Base-by-base conservation (phyloP, 768 basidiomycete genomes). In the Kwoniella bestiolae region DNA sequence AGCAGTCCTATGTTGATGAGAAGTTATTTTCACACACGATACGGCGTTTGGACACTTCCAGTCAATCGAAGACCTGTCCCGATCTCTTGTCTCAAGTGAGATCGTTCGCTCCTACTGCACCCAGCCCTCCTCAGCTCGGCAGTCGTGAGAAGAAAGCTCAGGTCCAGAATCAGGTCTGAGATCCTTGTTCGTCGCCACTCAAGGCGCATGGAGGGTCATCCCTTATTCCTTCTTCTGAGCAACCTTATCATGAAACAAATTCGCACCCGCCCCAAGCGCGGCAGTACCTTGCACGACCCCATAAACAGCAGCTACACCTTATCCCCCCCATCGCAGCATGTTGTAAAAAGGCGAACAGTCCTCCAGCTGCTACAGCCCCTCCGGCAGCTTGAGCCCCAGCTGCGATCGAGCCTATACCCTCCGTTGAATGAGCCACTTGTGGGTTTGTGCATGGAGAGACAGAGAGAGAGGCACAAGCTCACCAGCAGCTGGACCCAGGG, bases 241-340 rank as follows among this genome's bases (percentile, higher is more conserved):
- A 11, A n/a, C 46, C 23, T 47, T n/a, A 47, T 5, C 9, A n/a
- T 11, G 46, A 47, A 14, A n/a, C n/a, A 47, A n/a, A 16, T 47
- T 47, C 23, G 46, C 46, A 25, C 55, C 55, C 6, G 34, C 55
- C 32, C 55, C 34, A 5, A 38, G 25, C 9, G 34, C 55, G 5
- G 38, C 26, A 41, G 26, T 31, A 41, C 34, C 55, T 56, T 38
- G 34, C 3, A 41, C 26, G 9, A 26, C 55, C 12, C 55, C 55
- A 26, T 44, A n/a, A 18, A 56, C 55, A 41, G 38, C 38, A 23
- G 55, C 16, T 38, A 21, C 34, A 12, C 55, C 55, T 11, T 56
- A 56, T 5, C 56, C 56, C 3, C n/a, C 56, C 56, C 56, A 56
- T 56, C 12, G 34, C 41, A 25, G 56, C 56, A 41, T 35, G 38